Evolutionary conservation across 106 monocot genomes (phyloP).

Genomic region (Chionographis japonica): DNA sequence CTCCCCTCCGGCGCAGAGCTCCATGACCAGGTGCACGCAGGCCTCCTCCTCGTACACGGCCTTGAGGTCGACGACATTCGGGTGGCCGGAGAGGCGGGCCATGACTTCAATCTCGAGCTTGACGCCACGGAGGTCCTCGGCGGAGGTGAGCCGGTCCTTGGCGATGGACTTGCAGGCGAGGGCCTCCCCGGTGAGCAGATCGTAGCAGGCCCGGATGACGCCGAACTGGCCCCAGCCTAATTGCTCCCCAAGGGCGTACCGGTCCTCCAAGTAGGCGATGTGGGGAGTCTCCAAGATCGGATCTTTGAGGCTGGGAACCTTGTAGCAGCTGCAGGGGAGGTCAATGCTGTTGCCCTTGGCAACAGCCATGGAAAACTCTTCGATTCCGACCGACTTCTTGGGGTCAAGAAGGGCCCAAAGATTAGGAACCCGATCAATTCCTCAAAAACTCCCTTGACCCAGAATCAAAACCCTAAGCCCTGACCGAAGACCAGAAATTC

Average conservation of each 20-base stretch:
- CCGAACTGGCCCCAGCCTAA: slow-evolving; percentile 94
- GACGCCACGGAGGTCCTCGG: slow-evolving; percentile 61
- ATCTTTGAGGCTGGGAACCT: slow-evolving; percentile 34
- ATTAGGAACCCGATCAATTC: no score
- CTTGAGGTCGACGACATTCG: slow-evolving; percentile 77
- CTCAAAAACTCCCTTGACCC: not conserved
- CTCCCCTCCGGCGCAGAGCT: slow-evolving; percentile 92
- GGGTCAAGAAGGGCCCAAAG: no score
- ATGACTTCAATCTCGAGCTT: slow-evolving; percentile 94
- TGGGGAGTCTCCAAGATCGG: slow-evolving; percentile 61
- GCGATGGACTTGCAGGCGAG: slow-evolving; percentile 90
- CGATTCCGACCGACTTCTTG: no score
- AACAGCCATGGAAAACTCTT: slow-evolving; percentile 28
- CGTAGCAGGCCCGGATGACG: slow-evolving; percentile 64
- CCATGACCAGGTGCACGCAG: slow-evolving; percentile 83
- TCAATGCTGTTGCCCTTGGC: slow-evolving; percentile 20
- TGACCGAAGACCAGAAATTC: no score
- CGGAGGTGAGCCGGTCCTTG: slow-evolving; percentile 69
- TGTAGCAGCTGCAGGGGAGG: slow-evolving; percentile 50
- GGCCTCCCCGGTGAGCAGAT: slow-evolving; percentile 46
- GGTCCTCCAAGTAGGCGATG: slow-evolving; percentile 50
- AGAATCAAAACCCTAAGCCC: slow-evolving; percentile 2
- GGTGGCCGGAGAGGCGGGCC: slow-evolving; percentile 79
- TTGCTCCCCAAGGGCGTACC: slow-evolving; percentile 55
- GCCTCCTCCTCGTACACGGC: slow-evolving; percentile 84